Evolutionary conservation across 768 basidiomycete species (phyloP).

Genomic region (Termitomyces sp.): DNA sequence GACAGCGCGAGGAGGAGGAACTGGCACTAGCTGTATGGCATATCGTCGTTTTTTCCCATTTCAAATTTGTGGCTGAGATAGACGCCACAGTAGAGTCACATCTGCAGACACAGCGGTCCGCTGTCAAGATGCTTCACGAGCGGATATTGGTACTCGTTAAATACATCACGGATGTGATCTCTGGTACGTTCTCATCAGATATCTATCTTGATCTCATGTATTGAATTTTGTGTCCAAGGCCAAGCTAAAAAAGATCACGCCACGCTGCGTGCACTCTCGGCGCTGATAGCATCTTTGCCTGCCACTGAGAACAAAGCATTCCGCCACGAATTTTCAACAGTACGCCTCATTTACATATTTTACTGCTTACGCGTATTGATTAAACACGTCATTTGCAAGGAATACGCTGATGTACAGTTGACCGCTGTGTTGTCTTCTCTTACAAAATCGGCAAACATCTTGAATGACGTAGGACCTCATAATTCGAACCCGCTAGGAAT

Average conservation of each 20-base stretch:
- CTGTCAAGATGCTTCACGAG: slow-evolving; percentile 95
- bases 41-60: neutral
- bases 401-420: slow-evolving; percentile 93
- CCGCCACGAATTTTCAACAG: slow-evolving; percentile 85
- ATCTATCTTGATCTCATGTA: slow-evolving; percentile 9
- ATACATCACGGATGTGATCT: slow-evolving; percentile 75
- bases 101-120: slow-evolving; percentile 87
- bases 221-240: slow-evolving; percentile 33
- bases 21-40: slow-evolving; percentile 64
- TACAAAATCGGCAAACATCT: slow-evolving; percentile 80
- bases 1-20: slow-evolving; percentile 82
- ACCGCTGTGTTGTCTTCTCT: slow-evolving; percentile 84
- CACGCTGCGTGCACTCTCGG: slow-evolving; percentile 77
- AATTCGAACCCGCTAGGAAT: neutral
- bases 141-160: slow-evolving; percentile 82
- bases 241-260: slow-evolving; percentile 73
- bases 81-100: slow-evolving; percentile 73
- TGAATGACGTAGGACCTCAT: slow-evolving; percentile 73
- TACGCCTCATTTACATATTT: slow-evolving; percentile 20
- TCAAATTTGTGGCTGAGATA: neutral
- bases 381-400: slow-evolving; percentile 42
- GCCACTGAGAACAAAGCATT: slow-evolving; percentile 81
- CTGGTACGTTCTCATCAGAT: slow-evolving; percentile 39
- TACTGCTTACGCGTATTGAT: neutral
- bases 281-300: slow-evolving; percentile 83